Conservation (phyloP, 2,329 filamentous ascomycete species). For the Bipolaris sorokiniana region DNA sequence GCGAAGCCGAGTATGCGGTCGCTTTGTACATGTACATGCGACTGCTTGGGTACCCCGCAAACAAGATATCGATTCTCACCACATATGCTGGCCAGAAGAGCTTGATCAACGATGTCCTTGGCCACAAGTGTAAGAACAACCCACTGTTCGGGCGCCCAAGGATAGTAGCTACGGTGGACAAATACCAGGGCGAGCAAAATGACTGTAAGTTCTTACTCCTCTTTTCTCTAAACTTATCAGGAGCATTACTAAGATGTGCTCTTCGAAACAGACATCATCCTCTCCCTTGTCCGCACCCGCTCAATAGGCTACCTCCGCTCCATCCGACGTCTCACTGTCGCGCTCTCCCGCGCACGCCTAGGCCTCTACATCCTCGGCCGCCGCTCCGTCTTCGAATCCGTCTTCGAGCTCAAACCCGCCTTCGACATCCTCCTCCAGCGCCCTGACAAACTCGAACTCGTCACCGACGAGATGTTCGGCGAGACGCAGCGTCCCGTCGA, state of each 20-base stretch:
- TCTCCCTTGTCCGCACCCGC: constrained; percentile 88
- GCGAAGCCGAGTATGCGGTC: constrained; percentile 95
- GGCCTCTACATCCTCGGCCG: constrained; percentile 93
- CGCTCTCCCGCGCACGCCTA: constrained; percentile 86
- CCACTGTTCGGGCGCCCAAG: constrained; percentile 86
- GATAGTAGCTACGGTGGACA: constrained; percentile 93
- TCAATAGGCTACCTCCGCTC: constrained; percentile 92
- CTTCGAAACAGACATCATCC: constrained; percentile 73
- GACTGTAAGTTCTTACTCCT: constrained; percentile 74
- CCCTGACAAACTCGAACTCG: constrained; percentile 80
- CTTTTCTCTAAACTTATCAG: background rate
- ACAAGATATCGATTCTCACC: constrained; percentile 83
- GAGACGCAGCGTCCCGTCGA: constrained; percentile 63
- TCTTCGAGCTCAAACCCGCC: constrained; percentile 84
- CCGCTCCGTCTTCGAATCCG: constrained; percentile 84
- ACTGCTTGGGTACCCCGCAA: constrained; percentile 85
- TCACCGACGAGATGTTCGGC: constrained; percentile 81
- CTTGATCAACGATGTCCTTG: constrained; percentile 84
- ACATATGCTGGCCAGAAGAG: constrained; percentile 93
- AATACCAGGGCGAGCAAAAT: constrained; percentile 99
- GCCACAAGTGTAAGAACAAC: constrained; percentile 81
- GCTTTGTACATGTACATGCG: constrained; percentile 98
- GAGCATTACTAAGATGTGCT: constrained; percentile 13
- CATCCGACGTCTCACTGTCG: constrained; percentile 90
- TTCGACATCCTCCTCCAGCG: constrained; percentile 79